Conservation (phyloP, 75 land plant species). For the Pinus taeda region DNA sequence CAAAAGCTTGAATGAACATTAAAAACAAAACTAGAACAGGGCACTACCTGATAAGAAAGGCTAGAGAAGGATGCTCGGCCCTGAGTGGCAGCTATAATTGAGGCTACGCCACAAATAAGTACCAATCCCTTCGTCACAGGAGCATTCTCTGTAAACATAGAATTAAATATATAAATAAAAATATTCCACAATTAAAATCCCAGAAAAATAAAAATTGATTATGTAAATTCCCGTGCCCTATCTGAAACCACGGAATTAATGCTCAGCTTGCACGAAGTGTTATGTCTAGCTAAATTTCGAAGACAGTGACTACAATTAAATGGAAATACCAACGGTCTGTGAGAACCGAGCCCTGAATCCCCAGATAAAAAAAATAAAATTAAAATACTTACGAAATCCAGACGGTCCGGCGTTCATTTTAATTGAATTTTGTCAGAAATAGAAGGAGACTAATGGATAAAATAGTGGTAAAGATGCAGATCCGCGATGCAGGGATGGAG, state of each 20-base stretch:
- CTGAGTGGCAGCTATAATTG: slow-evolving; percentile 5
- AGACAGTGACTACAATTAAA: not conserved
- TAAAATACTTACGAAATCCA: slow-evolving; percentile 56
- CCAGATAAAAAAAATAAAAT: not conserved
- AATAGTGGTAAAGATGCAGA: too few species aligned
- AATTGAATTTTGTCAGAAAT: too few species aligned
- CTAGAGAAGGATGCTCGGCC: not conserved
- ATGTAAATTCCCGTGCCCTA: too few species aligned
- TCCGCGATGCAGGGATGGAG: too few species aligned
- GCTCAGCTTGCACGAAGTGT: too few species aligned
- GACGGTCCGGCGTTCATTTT: slow-evolving; percentile 84
- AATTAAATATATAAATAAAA: too few species aligned
- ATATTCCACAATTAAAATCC: not conserved
- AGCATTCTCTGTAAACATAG: slow-evolving; percentile 73
- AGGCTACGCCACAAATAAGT: slow-evolving; percentile 17
- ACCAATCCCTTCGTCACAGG: slow-evolving; percentile 73
- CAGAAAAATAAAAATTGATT: not conserved
- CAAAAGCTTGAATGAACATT: not conserved
- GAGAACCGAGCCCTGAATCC: not conserved
- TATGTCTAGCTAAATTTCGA: too few species aligned
- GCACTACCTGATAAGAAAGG: slow-evolving; percentile 8
- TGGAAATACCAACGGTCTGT: not conserved
- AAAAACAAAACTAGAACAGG: not conserved
- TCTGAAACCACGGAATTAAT: too few species aligned
- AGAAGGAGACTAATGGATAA: too few species aligned